Percentiles rank a stretch among this genome's conserved stretches.
Evolutionary conservation across 78 protist genomes (phyloP).

Genomic region (Pigoraptor vietnamica): DNA sequence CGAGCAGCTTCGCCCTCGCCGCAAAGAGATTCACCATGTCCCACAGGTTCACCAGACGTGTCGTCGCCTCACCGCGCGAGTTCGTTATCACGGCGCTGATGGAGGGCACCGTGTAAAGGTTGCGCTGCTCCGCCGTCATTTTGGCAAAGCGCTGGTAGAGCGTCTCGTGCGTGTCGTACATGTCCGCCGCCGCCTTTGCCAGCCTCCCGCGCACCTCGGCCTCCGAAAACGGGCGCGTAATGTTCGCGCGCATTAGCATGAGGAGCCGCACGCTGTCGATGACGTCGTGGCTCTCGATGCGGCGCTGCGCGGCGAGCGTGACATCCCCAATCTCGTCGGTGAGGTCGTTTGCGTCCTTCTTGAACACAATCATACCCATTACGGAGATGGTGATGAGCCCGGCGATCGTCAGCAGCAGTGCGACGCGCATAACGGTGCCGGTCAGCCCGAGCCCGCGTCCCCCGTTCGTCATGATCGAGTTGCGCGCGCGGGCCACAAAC

Average conservation of each 20-base stretch:
- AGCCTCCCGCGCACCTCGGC: background rate
- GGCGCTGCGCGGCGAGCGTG: background rate
- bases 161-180: background rate
- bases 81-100: background rate
- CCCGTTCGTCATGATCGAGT: too few species aligned
- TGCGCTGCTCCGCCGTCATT: background rate
- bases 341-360: background rate
- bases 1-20: background rate
- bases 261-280: background rate
- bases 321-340: background rate
- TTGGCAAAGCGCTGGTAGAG: background rate
- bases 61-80: background rate
- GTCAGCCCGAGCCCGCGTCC: too few species aligned
- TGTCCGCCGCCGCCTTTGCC: background rate
- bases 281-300: background rate
- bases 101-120: background rate
- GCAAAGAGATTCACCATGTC: background rate
- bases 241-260: background rate
- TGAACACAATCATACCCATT: background rate
- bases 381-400: background rate
- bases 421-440: too few species aligned
- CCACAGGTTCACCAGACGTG: background rate
- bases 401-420: background rate
- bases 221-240: background rate
- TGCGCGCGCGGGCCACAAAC: too few species aligned